A percentile compares a stretch with the other conserved stretches of the same genome.
Evolutionary conservation across 352 stramenopile genomes (phyloP).

Genomic region (Globisporangium parvum): DNA sequence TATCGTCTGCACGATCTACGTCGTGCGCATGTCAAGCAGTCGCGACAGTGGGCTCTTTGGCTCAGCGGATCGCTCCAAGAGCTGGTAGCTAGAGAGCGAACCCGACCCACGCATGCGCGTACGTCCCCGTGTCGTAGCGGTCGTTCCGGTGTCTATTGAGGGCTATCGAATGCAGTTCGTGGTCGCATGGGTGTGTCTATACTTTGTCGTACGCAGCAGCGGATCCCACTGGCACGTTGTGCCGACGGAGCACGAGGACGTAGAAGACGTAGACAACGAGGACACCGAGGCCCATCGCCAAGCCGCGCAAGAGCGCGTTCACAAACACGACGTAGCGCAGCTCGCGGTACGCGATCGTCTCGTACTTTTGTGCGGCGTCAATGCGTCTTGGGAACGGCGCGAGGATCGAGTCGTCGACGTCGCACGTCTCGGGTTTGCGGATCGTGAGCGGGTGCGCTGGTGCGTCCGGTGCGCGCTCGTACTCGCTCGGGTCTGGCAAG

Average conservation of each 20-base stretch:
- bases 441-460: conserved; percentile 45
- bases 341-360: conserved; percentile 77
- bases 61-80: conserved; percentile 13
- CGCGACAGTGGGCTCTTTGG: conserved; percentile 8
- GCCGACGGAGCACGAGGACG: conserved; percentile 58
- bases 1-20: conserved; percentile 42
- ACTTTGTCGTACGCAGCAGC: conserved; percentile 71
- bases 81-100: conserved; percentile 11
- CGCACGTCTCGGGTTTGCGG: conserved; percentile 54
- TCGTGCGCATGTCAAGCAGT: conserved; percentile 47
- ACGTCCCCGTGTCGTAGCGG: not conserved
- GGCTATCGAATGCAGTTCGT: too few species aligned
- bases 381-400: conserved; percentile 57
- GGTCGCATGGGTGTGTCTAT: conserved; percentile 18
- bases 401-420: conserved; percentile 69
- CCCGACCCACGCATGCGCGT: not conserved
- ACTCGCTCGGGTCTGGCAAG: conserved; percentile 60
- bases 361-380: conserved; percentile 61
- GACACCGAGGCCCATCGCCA: conserved; percentile 66
- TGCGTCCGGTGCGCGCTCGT: conserved; percentile 47
- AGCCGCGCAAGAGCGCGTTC: conserved; percentile 65
- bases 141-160: not conserved
- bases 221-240: conserved; percentile 24
- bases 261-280: conserved; percentile 85
- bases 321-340: conserved; percentile 77